phyloP scores from a whole-genome alignment of 176 grass and related monocot species.

The Carex parvula region DNA sequence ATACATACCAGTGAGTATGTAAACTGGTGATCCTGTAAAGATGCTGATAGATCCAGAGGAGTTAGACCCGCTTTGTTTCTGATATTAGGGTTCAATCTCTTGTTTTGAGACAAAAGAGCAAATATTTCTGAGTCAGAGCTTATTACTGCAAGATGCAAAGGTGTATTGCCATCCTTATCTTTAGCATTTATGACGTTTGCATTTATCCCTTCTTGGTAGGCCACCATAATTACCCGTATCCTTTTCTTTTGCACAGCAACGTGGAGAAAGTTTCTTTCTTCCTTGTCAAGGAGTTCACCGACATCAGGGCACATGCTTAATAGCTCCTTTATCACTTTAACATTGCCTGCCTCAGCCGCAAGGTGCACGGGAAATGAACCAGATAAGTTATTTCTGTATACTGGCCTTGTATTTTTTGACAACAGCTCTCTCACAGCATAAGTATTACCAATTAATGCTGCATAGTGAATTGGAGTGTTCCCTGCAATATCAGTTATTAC shows the following conservation, averaged over 20 bases:
- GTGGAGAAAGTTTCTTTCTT: conserved; percentile 65
- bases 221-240: conserved; percentile 28
- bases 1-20: background rate
- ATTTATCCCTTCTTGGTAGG: background rate
- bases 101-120: conserved; percentile 42
- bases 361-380: conserved; percentile 65
- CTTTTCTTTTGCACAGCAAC: conserved; percentile 46
- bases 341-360: conserved; percentile 47
- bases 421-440: background rate
- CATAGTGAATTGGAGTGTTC: conserved; percentile 9
- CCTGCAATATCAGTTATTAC: background rate
- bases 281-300: conserved; percentile 53
- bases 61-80: conserved; percentile 54
- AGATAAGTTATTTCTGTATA: conserved; percentile 9
- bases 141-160: conserved; percentile 58
- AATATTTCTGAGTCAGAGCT: conserved; percentile 46
- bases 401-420: background rate
- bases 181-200: conserved; percentile 32
- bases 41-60: conserved; percentile 51
- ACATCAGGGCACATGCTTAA: conserved; percentile 43
- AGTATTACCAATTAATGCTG: background rate
- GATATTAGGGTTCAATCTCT: conserved; percentile 40
- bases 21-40: conserved; percentile 30
- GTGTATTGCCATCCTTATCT: conserved; percentile 64
- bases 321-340: conserved; percentile 44